Evolutionary conservation across 768 basidiomycete species (phyloP).

Genomic region (Mycena metata): DNA sequence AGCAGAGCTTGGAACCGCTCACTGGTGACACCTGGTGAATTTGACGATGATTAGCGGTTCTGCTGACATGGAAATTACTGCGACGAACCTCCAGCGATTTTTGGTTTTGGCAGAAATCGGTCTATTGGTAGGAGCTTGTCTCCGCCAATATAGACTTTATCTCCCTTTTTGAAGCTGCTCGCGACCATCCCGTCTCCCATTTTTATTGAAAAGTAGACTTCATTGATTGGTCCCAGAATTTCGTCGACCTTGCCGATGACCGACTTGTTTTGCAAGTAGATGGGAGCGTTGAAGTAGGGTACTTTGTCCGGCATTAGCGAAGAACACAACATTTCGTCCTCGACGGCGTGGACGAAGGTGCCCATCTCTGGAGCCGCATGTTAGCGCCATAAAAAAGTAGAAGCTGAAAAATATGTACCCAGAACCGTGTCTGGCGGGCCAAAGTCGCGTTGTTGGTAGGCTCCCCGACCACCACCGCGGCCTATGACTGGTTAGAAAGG

Average conservation of each 20-base stretch:
- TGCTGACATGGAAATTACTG: constrained; percentile 17
- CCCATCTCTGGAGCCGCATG: constrained; percentile 80
- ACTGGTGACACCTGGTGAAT: constrained; percentile 62
- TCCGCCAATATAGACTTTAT: constrained; percentile 97
- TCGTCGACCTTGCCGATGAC: constrained; percentile 98
- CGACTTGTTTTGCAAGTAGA: constrained; percentile 97
- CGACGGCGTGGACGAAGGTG: constrained; percentile 93
- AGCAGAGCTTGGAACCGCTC: constrained; percentile 40
- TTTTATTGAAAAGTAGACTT: constrained; percentile 98
- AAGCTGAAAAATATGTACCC: constrained; percentile 58
- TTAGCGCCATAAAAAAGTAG: constrained; percentile 28
- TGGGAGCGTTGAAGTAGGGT: constrained; percentile 98
- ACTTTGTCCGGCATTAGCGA: constrained; percentile 90
- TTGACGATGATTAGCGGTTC: neutral
- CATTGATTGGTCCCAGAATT: constrained; percentile 99
- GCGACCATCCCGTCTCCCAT: constrained; percentile 98
- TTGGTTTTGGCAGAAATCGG: constrained; percentile 96
- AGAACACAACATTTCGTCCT: constrained; percentile 97
- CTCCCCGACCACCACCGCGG: constrained; percentile 77
- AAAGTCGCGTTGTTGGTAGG: constrained; percentile 76
- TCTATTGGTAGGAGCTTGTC: constrained; percentile 98
- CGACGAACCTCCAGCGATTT: constrained; percentile 73
- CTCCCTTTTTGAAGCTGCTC: constrained; percentile 95
- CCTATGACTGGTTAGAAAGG: constrained; percentile 54
- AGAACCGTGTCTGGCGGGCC: constrained; percentile 87